Conservation (phyloP, 1,284 basidiomycete species). For the Cutaneotrichosporon curvatum region DNA sequence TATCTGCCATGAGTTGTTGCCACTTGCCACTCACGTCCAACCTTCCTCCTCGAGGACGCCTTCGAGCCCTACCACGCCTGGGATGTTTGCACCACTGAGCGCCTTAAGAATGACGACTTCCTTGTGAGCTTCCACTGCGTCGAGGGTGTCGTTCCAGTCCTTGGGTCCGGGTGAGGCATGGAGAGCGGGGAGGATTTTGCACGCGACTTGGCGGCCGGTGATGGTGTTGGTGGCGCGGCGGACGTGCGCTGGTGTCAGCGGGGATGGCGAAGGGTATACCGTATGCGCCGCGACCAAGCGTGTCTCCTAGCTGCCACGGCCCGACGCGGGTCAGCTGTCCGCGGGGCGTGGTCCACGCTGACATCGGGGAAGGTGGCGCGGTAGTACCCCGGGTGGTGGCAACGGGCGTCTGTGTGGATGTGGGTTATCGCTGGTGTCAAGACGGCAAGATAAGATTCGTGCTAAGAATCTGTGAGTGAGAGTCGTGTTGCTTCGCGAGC, state of each 20-base stretch:
- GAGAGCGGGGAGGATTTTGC: constrained; percentile 45
- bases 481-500: too few species aligned
- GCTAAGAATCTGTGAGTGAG: too few species aligned
- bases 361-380: neutral
- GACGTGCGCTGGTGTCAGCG: constrained; percentile 35
- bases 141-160: constrained; percentile 19
- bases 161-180: constrained; percentile 8
- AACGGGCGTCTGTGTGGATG: too few species aligned
- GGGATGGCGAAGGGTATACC: constrained; percentile 19
- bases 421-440: too few species aligned
- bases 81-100: constrained; percentile 30
- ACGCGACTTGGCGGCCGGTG: constrained; percentile 37
- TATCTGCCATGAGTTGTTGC: constrained; percentile 24
- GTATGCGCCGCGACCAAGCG: constrained; percentile 41
- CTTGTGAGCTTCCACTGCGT: constrained; percentile 44
- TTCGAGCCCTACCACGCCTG: constrained; percentile 39
- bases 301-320: constrained; percentile 36
- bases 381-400: too few species aligned
- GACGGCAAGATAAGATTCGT: too few species aligned
- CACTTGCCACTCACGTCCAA: constrained; percentile 38
- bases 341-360: constrained; percentile 20
- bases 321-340: constrained; percentile 29
- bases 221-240: constrained; percentile 36
- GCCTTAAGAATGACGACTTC: constrained; percentile 44
- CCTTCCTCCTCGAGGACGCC: constrained; percentile 39